Conservation (phyloP, 306 rosid species). For the Ammopiptanthus mongolicus region DNA sequence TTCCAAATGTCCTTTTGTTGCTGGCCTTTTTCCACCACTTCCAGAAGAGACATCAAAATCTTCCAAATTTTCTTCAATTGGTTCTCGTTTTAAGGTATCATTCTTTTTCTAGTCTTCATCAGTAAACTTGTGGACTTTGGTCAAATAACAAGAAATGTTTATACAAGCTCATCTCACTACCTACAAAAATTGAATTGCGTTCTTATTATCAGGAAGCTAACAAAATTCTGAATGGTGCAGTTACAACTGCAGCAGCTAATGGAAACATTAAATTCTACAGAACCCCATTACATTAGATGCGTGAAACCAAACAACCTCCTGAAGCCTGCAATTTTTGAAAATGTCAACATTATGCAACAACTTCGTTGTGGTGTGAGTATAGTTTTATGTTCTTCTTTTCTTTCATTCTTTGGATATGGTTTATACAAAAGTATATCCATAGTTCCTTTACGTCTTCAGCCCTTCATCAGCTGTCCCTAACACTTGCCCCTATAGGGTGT, state of each 20-base stretch:
- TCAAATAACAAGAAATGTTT: not conserved
- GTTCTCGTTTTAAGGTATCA: constrained; percentile 94
- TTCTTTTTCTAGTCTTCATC: constrained; percentile 6
- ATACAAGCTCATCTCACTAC: constrained; percentile 16
- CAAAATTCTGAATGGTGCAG: constrained; percentile 58
- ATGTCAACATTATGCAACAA: constrained; percentile 92
- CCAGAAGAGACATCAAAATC: constrained; percentile 93
- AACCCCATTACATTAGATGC: constrained; percentile 97
- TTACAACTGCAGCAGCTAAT: constrained; percentile 83
- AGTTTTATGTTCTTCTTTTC: constrained; percentile 13
- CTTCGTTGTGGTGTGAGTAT: constrained; percentile 99
- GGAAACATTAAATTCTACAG: constrained; percentile 91
- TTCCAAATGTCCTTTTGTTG: constrained; percentile 89
- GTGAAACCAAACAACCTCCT: constrained; percentile 95
- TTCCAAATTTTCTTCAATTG: constrained; percentile 93
- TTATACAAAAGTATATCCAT: not conserved
- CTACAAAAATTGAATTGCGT: constrained; percentile 20
- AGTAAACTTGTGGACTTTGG: not conserved
- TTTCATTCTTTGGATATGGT: constrained; percentile 27
- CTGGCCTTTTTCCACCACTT: constrained; percentile 95
- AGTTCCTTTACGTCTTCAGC: not conserved
- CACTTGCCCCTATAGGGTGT: constrained; percentile 67
- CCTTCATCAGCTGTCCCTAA: constrained; percentile 18
- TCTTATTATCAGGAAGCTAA: constrained; percentile 35
- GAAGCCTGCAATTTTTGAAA: constrained; percentile 96